Percentiles rank a stretch among this genome's conserved stretches.
Evolutionary conservation across 495 filamentous ascomycete species (phyloP).

Genomic region (Pseudomonodictys pantanalensis): DNA sequence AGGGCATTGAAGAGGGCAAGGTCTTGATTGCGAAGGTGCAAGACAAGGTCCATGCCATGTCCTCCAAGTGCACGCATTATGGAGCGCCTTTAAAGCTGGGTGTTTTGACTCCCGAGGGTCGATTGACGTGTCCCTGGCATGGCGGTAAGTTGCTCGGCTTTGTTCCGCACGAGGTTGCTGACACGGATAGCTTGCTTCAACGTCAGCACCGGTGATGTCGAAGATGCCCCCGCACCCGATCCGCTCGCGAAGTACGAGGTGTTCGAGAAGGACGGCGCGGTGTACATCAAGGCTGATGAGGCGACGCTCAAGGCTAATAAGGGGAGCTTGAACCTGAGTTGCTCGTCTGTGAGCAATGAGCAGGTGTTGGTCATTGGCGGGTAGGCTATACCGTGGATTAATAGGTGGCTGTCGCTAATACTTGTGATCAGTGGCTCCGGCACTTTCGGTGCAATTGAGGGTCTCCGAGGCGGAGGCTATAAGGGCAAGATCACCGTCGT

Average conservation of each 20-base stretch:
- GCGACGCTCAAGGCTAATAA: conserved; percentile 71
- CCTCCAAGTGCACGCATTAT: conserved; percentile 91
- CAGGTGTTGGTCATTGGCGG: conserved; percentile 86
- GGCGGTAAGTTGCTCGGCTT: conserved; percentile 60
- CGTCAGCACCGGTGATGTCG: conserved; percentile 82
- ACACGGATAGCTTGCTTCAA: conserved; percentile 77
- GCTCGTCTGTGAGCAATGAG: conserved; percentile 59
- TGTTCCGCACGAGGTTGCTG: not conserved
- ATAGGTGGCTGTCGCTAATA: conserved; percentile 14
- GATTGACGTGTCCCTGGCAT: conserved; percentile 93
- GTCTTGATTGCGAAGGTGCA: conserved; percentile 77
- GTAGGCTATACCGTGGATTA: conserved; percentile 41
- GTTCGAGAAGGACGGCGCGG: conserved; percentile 69
- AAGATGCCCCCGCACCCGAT: conserved; percentile 88
- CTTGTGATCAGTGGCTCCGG: conserved; percentile 63
- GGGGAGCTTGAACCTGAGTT: conserved; percentile 70
- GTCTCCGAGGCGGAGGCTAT: conserved; percentile 76
- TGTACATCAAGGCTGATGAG: conserved; percentile 83
- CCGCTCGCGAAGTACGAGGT: conserved; percentile 76
- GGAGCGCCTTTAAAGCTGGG: conserved; percentile 84
- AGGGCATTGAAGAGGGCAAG: conserved; percentile 81
- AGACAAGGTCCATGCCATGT: conserved; percentile 71
- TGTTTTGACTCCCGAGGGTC: conserved; percentile 74
- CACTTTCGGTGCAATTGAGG: conserved; percentile 73
- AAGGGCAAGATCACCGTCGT: conserved; percentile 78